phyloP scores from a whole-genome alignment of 2,329 filamentous ascomycete genomes.

The Calonectria multiphialidica region DNA sequence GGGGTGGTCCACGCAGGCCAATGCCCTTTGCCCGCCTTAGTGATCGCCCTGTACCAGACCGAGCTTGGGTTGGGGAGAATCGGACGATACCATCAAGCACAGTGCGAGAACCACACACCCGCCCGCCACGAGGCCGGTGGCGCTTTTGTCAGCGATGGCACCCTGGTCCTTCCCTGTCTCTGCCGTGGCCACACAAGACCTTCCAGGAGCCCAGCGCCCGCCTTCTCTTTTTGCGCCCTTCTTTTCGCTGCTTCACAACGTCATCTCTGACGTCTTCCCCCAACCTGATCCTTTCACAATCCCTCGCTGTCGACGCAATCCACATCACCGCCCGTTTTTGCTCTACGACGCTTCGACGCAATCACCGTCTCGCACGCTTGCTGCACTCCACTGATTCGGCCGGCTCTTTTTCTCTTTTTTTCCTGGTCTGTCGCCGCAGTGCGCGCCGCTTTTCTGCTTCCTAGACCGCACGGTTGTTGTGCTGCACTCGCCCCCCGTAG shows the following conservation, averaged over 20 bases:
- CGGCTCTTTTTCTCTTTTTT: conserved; percentile 12
- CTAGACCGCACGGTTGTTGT: conserved; percentile 34
- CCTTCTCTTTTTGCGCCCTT: conserved; percentile 51
- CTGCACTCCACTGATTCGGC: conserved; percentile 39
- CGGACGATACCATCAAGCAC: conserved; percentile 43
- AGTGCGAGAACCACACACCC: conserved; percentile 26
- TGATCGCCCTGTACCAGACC: conserved; percentile 17
- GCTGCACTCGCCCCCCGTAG: conserved; percentile 35
- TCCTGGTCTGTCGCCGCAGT: conserved; percentile 8
- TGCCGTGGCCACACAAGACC: conserved; percentile 35
- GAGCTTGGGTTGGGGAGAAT: conserved; percentile 34
- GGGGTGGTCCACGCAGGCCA: conserved; percentile 5
- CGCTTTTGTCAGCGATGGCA: conserved; percentile 29
- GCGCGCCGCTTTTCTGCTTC: conserved; percentile 25
- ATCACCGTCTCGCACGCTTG: conserved; percentile 35
- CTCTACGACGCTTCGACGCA: conserved; percentile 34
- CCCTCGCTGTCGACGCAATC: conserved; percentile 48
- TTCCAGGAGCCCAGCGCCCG: conserved; percentile 48
- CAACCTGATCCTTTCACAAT: conserved; percentile 53
- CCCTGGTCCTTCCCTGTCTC: conserved; percentile 27
- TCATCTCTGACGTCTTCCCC: conserved; percentile 62
- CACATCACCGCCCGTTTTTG: conserved; percentile 43
- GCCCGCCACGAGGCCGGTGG: conserved; percentile 11
- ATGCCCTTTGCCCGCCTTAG: conserved; percentile 1
- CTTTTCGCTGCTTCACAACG: conserved; percentile 56